phyloP scores from a whole-genome alignment of 352 stramenopile genomes.

The Globisporangium abappressorium region DNA sequence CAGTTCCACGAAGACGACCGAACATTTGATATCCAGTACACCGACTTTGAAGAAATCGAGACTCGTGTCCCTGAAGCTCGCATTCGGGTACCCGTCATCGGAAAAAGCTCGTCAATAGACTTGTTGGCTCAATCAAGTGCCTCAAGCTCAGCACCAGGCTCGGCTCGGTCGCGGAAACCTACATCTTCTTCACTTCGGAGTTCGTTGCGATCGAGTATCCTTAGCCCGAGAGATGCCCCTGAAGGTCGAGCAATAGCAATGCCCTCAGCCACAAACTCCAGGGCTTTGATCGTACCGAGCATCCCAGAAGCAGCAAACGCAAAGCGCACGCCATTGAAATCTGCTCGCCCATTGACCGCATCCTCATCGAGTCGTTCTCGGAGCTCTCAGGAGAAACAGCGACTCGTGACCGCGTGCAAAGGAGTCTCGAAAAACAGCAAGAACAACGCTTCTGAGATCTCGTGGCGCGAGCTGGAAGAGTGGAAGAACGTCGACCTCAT shows the following conservation, averaged over 20 bases:
- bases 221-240: neutral
- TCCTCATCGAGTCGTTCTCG: conserved; percentile 1
- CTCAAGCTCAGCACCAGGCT: neutral
- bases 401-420: neutral
- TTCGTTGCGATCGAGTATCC: neutral
- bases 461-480: conserved; percentile 46
- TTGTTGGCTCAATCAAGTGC: neutral
- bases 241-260: neutral
- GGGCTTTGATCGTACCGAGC: neutral
- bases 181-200: neutral
- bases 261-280: neutral
- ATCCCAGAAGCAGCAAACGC: neutral
- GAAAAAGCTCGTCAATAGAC: neutral
- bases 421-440: neutral
- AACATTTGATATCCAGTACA: conserved; percentile 16
- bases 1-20: conserved; percentile 1
- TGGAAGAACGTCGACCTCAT: conserved; percentile 61
- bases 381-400: neutral
- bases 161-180: neutral
- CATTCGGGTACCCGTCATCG: neutral
- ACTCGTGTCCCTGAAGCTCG: neutral
- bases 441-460: conserved; percentile 7
- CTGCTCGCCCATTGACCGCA: neutral
- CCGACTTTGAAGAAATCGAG: conserved; percentile 19
- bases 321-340: neutral